A percentile compares a stretch with the other conserved stretches of the same genome.
Conservation (phyloP, 352 stramenopile species). For the Phytophthora colocasiae region DNA sequence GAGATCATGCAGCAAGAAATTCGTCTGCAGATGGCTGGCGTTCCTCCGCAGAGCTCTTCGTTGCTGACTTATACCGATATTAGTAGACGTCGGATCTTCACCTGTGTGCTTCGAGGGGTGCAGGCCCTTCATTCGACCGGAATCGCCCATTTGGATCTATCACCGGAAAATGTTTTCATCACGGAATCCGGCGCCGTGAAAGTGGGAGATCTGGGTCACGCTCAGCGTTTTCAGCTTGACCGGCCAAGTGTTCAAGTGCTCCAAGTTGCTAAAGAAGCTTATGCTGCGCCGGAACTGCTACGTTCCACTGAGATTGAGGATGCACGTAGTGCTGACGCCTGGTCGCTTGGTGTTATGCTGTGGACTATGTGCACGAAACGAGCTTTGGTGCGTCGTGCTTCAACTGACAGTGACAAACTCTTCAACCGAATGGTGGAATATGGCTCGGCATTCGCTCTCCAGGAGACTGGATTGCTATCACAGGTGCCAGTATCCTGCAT, state of each 20-base stretch:
- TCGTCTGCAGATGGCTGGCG: slow-evolving; percentile 49
- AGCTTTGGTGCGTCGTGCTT: slow-evolving; percentile 56
- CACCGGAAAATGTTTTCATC: slow-evolving; percentile 95
- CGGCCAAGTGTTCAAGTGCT: slow-evolving; percentile 25
- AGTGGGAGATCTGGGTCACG: slow-evolving; percentile 93
- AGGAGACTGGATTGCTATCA: slow-evolving; percentile 32
- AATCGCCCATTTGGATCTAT: slow-evolving; percentile 95
- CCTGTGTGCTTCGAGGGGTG: slow-evolving; percentile 87
- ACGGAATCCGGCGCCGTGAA: slow-evolving; percentile 79
- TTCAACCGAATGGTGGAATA: slow-evolving; percentile 47
- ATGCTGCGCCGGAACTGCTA: slow-evolving; percentile 75
- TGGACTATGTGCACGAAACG: slow-evolving; percentile 73
- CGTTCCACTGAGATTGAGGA: slow-evolving; percentile 39
- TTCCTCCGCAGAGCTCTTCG: slow-evolving; percentile 18
- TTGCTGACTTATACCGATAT: slow-evolving; percentile 51
- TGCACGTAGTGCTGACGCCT: slow-evolving; percentile 67
- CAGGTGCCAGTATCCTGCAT: slow-evolving; percentile 37
- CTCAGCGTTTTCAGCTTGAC: slow-evolving; percentile 39
- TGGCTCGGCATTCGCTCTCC: slow-evolving; percentile 38
- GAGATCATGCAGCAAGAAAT: slow-evolving; percentile 56
- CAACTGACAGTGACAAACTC: slow-evolving; percentile 54
- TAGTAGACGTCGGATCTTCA: slow-evolving; percentile 50
- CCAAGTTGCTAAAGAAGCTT: slow-evolving; percentile 68
- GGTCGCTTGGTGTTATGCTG: slow-evolving; percentile 77
- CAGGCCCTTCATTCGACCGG: slow-evolving; percentile 83